These are phyloP conservation scores for Sphenostylis stenocarpa DNA, from an alignment of 306 rosid genomes.

Conservation along the genomic window DNA sequence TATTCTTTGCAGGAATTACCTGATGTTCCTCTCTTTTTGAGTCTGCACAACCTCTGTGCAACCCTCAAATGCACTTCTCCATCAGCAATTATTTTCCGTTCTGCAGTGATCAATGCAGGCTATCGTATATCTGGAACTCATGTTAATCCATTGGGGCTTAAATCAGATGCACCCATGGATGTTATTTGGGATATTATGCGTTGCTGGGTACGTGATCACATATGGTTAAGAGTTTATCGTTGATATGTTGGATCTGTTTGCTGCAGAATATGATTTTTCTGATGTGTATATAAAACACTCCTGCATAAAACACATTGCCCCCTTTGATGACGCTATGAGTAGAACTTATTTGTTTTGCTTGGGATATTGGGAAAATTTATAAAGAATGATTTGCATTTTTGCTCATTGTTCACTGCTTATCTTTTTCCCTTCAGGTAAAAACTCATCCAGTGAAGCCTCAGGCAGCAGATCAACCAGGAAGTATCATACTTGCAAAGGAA, in stretches of 20 bases:
- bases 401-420: background rate
- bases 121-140: constrained; percentile 92
- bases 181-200: constrained; percentile 99
- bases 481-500: constrained; percentile 84
- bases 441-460: constrained; percentile 94
- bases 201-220: constrained; percentile 73
- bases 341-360: background rate
- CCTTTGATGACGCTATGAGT: background rate
- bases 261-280: background rate
- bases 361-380: background rate
- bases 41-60: constrained; percentile 92
- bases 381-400: background rate
- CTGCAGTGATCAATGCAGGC: constrained; percentile 96
- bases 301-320: background rate
- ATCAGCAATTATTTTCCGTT: constrained; percentile 81
- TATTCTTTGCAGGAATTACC: constrained; percentile 72
- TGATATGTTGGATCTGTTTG: background rate
- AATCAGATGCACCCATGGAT: constrained; percentile 94
- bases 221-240: background rate
- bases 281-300: background rate
- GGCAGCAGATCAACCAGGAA: constrained; percentile 80
- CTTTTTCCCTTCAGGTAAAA: constrained; percentile 60
- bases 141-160: constrained; percentile 88
- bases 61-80: constrained; percentile 99
- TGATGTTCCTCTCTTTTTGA: constrained; percentile 89